These are phyloP conservation scores for Didymella glomerata DNA, from an alignment of 2,329 filamentous ascomycete genomes.

Conservation along the genomic window DNA sequence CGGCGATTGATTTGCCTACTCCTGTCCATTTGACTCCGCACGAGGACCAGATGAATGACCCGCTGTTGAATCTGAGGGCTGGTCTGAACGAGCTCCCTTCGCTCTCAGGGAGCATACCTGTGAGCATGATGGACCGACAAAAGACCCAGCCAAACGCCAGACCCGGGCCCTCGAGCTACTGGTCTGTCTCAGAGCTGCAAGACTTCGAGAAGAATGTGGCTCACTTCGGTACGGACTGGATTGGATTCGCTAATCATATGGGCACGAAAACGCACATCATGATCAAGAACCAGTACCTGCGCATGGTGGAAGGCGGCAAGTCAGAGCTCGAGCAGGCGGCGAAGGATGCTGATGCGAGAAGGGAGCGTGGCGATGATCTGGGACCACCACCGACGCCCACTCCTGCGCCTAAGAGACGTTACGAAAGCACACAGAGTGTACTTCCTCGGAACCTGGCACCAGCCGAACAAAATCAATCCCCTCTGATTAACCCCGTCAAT, in stretches of 20 bases:
- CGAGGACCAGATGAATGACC: slow-evolving; percentile 43
- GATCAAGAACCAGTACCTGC: slow-evolving; percentile 65
- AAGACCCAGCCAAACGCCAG: slow-evolving; percentile 53
- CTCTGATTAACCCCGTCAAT: slow-evolving; percentile 33
- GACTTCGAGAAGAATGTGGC: slow-evolving; percentile 77
- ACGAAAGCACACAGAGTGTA: slow-evolving; percentile 53
- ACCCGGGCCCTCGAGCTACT: slow-evolving; percentile 79
- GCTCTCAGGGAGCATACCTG: slow-evolving; percentile 23
- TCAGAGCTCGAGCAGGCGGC: slow-evolving; percentile 55
- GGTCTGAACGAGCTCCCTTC: slow-evolving; percentile 11
- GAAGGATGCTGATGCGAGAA: slow-evolving; percentile 53
- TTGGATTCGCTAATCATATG: slow-evolving; percentile 78
- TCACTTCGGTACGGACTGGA: slow-evolving; percentile 82
- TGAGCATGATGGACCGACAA: slow-evolving; percentile 48
- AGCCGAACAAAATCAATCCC: slow-evolving; percentile 54
- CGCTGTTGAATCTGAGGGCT: slow-evolving; percentile 21
- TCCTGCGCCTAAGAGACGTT: slow-evolving; percentile 57
- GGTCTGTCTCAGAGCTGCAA: slow-evolving; percentile 82
- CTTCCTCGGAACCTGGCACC: slow-evolving; percentile 55
- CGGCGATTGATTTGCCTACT: slow-evolving; percentile 39
- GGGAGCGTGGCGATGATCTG: slow-evolving; percentile 56
- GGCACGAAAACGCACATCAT: slow-evolving; percentile 86
- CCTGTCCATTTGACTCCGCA: slow-evolving; percentile 35
- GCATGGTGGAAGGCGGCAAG: slow-evolving; percentile 55
- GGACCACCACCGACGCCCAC: slow-evolving; percentile 60